Conservation (phyloP, 805 yeast genomes). For the Debaryomyces tyrocola region DNA sequence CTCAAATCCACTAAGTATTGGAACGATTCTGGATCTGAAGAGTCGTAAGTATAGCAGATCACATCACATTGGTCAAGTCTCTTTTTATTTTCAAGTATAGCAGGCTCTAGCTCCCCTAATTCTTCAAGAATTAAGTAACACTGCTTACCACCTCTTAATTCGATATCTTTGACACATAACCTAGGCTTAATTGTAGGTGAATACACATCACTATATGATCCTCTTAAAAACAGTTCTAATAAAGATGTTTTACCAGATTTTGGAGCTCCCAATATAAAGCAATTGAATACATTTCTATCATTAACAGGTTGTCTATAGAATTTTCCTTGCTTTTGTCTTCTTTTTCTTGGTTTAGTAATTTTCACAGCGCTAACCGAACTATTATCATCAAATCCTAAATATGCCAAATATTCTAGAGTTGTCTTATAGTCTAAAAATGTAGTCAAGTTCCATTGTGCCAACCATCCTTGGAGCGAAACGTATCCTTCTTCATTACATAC, state of each 20-base stretch:
- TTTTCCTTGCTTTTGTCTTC: constrained; percentile 63
- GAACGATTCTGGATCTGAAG: constrained; percentile 94
- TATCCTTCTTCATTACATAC: constrained; percentile 88
- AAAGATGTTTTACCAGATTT: constrained; percentile 86
- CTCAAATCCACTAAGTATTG: constrained; percentile 76
- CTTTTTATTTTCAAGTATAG: constrained; percentile 67
- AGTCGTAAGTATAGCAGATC: constrained; percentile 85
- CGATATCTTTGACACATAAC: constrained; percentile 88
- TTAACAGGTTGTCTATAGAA: constrained; percentile 64
- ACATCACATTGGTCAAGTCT: constrained; percentile 87
- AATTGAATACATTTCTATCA: constrained; percentile 90
- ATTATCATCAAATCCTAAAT: constrained; percentile 78
- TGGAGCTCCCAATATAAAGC: constrained; percentile 82
- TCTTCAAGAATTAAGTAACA: constrained; percentile 91
- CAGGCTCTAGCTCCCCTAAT: constrained; percentile 81
- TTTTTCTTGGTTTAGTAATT: constrained; percentile 78
- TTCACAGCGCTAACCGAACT: constrained; percentile 44
- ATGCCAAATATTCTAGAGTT: constrained; percentile 85
- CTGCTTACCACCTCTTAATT: constrained; percentile 91
- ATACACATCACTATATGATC: constrained; percentile 67
- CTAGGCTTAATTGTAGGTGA: constrained; percentile 82
- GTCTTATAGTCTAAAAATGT: constrained; percentile 82
- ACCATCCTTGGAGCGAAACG: constrained; percentile 96
- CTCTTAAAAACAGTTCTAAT: constrained; percentile 75
- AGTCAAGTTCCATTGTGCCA: constrained; percentile 98